Evolutionary conservation across 2,329 filamentous ascomycete genomes (phyloP).

Genomic region (Bipolaris bicolor): DNA sequence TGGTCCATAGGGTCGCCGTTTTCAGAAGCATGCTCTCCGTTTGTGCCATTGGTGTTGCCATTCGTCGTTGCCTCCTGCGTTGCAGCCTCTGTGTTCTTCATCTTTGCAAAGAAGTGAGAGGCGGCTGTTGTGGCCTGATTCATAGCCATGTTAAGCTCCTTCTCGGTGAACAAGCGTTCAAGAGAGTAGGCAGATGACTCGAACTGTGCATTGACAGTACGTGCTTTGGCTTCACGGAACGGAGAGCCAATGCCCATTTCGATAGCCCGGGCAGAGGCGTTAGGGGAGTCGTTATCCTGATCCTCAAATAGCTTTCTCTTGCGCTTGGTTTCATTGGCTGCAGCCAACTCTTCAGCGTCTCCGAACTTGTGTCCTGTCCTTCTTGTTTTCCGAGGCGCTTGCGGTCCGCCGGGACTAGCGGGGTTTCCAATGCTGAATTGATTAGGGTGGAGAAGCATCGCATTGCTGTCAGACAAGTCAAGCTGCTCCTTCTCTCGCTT

Average conservation of each 20-base stretch:
- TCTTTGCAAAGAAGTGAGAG: constrained; percentile 63
- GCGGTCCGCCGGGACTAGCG: constrained; percentile 65
- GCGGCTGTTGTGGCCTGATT: constrained; percentile 67
- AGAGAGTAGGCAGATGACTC: constrained; percentile 66
- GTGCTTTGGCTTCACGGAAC: constrained; percentile 60
- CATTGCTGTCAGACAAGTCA: constrained; percentile 70
- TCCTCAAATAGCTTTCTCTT: constrained; percentile 65
- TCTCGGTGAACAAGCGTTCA: constrained; percentile 70
- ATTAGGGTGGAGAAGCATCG: constrained; percentile 67
- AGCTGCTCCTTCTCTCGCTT: constrained; percentile 71
- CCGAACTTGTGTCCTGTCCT: constrained; percentile 63
- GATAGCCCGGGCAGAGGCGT: constrained; percentile 55
- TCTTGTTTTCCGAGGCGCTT: constrained; percentile 67
- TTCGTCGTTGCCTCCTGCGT: constrained; percentile 39
- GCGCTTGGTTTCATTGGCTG: constrained; percentile 58
- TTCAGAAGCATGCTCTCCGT: constrained; percentile 46
- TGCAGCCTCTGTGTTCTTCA: constrained; percentile 46
- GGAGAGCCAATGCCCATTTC: constrained; percentile 57
- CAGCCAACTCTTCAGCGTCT: constrained; percentile 56
- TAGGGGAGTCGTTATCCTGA: constrained; percentile 65
- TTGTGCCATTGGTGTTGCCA: constrained; percentile 40
- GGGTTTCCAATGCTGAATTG: constrained; percentile 71
- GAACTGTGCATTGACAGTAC: constrained; percentile 61
- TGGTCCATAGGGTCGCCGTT: constrained; percentile 48
- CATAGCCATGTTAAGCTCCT: constrained; percentile 67